Evolutionary conservation across 2,329 filamentous ascomycete species (phyloP), one percentile per base, ranked within the genome.

Genomic region (Talaromyces piceae): DNA sequence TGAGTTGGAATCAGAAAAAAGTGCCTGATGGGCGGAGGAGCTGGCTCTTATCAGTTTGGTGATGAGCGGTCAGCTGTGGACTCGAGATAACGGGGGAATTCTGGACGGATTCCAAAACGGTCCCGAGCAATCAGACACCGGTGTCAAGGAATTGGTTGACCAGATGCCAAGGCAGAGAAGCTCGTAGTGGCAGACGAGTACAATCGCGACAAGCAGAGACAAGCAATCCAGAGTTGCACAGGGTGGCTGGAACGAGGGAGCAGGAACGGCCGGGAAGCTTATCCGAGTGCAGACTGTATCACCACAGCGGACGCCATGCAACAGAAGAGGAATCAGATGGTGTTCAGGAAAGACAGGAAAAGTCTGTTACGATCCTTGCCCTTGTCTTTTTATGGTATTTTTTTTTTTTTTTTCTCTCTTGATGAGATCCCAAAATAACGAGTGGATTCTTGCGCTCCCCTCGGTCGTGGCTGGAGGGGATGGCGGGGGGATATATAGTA

Each of bases 241-340:
- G 22, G 39, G 16, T 33, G 23, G 37, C 20, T 20, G 26, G 41
- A 25, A 41, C 39, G 30, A 39, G 13, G 41, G 39, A 44, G 44
- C 13, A 30, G 5, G 39, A 44, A 39, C 45, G 33, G n/a, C 37
- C 50, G 50, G 50, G 50, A 52, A 41, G n/a, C 45, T 52, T 52
- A 41, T 52, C 45, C 50, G 50, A 49, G 50, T 41, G 44, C 25
- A 20, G 47, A 31, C 28, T 45, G 45, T 20, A n/a, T 39, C 47
- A 53, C 51, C 22, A 41, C 23, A 30, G 47, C 33, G 47, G 39
- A 46, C 46, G 46, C 46, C 51, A 53, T 53, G 51, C 47, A 53
- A 16, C n/a, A n/a, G 41, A 49, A 47, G 39, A n/a, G 9, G 28
- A 11, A 31, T n/a, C n/a, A n/a, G n/a, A n/a, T n/a, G n/a, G n/a